phyloP scores from a whole-genome alignment of 164 flowering plant genomes.

The Kingdonia uniflora region DNA sequence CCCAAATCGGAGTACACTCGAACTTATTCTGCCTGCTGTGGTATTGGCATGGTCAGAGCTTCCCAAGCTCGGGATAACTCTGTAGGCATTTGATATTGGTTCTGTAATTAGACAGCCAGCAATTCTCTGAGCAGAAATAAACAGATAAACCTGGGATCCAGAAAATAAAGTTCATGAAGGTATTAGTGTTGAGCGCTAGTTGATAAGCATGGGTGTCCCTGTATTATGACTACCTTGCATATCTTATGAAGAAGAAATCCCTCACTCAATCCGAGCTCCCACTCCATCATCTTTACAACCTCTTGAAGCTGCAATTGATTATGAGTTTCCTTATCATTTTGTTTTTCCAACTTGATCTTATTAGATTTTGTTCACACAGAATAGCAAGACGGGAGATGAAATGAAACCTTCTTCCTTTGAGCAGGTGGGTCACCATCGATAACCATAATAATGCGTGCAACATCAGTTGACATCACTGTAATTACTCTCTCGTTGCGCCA shows the following conservation, averaged over 20 bases:
- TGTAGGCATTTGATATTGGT: conserved; percentile 52
- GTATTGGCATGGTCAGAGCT: conserved; percentile 7
- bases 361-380: not conserved
- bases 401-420: conserved; percentile 57
- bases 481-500: conserved; percentile 65
- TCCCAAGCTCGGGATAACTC: conserved; percentile 27
- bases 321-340: not conserved
- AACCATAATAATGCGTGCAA: conserved; percentile 53
- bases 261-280: conserved; percentile 44
- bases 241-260: conserved; percentile 55
- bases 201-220: not conserved
- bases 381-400: not conserved
- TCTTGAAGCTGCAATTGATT: conserved; percentile 47
- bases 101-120: conserved; percentile 73
- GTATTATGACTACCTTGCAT: conserved; percentile 40
- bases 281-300: conserved; percentile 63
- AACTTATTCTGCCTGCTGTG: conserved; percentile 16
- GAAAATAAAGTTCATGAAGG: not conserved
- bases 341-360: not conserved
- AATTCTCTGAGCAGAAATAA: conserved; percentile 49
- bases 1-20: conserved; percentile 52
- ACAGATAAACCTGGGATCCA: conserved; percentile 56
- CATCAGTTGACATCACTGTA: conserved; percentile 15
- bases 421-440: conserved; percentile 48
- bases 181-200: not conserved